These are phyloP conservation scores for Gloeophyllum trabeum DNA, from an alignment of 768 basidiomycete genomes.

Conservation along the genomic window DNA sequence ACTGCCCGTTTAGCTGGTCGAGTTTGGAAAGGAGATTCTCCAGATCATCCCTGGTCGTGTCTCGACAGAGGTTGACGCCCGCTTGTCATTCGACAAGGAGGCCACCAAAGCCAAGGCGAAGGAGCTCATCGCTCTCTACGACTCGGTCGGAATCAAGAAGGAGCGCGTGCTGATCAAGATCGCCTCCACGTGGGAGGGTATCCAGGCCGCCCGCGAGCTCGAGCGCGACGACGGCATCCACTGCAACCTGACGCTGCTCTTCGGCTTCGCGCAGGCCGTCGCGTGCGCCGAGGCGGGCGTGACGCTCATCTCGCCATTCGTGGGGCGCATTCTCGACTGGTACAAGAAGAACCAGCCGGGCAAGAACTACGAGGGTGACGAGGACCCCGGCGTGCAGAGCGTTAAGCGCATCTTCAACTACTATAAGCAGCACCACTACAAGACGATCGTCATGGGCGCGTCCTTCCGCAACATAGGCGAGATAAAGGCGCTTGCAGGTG, in stretches of 20 bases:
- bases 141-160: conserved; percentile 86
- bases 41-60: conserved; percentile 95
- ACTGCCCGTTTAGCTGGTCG: conserved; percentile 60
- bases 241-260: conserved; percentile 98
- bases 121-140: conserved; percentile 88
- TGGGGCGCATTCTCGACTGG: conserved; percentile 99
- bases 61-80: conserved; percentile 97
- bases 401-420: conserved; percentile 98
- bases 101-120: conserved; percentile 85
- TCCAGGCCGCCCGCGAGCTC: conserved; percentile 95
- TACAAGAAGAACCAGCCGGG: conserved; percentile 85
- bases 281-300: conserved; percentile 98
- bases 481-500: conserved; percentile 90
- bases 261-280: conserved; percentile 97
- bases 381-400: conserved; percentile 92
- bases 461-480: conserved; percentile 99
- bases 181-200: conserved; percentile 98
- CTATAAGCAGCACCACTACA: conserved; percentile 98
- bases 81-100: conserved; percentile 93
- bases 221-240: conserved; percentile 90
- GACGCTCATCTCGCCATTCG: conserved; percentile 98
- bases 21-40: conserved; percentile 95
- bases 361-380: conserved; percentile 79
- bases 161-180: conserved; percentile 98
- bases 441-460: conserved; percentile 99